Base-by-base conservation (phyloP, 2,329 filamentous ascomycete species). In the Xylogone sp. region DNA sequence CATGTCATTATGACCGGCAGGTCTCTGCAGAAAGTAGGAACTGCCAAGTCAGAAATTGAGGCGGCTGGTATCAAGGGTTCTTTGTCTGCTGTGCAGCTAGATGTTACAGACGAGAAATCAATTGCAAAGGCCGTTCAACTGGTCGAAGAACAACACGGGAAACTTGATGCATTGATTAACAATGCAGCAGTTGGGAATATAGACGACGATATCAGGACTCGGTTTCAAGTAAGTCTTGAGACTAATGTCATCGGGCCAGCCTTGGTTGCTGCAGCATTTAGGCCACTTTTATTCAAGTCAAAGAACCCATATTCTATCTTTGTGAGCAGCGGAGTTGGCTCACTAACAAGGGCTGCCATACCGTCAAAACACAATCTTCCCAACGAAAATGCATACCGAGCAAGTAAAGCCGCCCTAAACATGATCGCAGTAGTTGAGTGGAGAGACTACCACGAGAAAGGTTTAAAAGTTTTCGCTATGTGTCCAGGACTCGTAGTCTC, bases 401-500 rank as follows among this genome's bases (percentile, higher is more conserved):
- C 46, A 16, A 50, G 45, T 21, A 57, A 57, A 34, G 55, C 55
- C 10, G 53, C 52, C 16, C 19, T 44, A 43, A 53, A 21, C 54
- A 65, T 42, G 46, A 49, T 48, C 12, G 48, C 64, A 24, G 57
- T 60, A 16, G 48, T 50, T 24, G 61, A 65, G 29, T 8, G 3
- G 2, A 19, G 7, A 4, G 45, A 27, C 20, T 57, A 21, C 21
- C 46, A 29, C 7, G 3, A 29, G 42, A 13, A 56, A 53, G 42
- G 45, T 10, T 45, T 68, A 8, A 62, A 61, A 19, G 55, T 63
- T 1, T 67, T 65, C 34, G 56, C 54, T 0, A 31, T 63, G 21
- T 59, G 60, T 52, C 65, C 66, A 9, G 65, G 66, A 0, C 55
- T 67, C 10, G 65, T 68, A 34, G 48, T 58, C 31, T 61, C 59